These are phyloP conservation scores for Pistacia atlantica DNA, from an alignment of 345 rosid species.

Conservation along the genomic window DNA sequence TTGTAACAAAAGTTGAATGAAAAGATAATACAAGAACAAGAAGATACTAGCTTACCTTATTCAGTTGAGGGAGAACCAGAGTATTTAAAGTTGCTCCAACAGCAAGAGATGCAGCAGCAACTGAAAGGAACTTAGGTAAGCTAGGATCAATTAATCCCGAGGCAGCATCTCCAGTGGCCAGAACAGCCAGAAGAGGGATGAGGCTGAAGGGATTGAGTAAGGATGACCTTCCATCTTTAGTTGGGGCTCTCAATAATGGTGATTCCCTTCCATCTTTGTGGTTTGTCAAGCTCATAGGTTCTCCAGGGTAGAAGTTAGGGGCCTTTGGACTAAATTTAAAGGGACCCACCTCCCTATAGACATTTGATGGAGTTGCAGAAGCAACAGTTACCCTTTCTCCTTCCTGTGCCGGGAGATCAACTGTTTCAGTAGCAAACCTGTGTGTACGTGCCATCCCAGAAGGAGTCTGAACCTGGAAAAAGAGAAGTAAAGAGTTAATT, in stretches of 20 bases:
- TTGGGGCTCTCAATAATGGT: slow-evolving; percentile 67
- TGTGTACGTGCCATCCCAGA: slow-evolving; percentile 86
- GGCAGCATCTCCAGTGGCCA: slow-evolving; percentile 94
- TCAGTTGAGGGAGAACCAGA: slow-evolving; percentile 65
- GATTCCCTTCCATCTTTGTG: slow-evolving; percentile 79
- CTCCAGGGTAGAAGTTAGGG: slow-evolving; percentile 76
- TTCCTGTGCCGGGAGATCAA: slow-evolving; percentile 90
- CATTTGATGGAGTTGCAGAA: slow-evolving; percentile 79
- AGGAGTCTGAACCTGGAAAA: slow-evolving; percentile 76
- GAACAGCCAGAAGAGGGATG: slow-evolving; percentile 68
- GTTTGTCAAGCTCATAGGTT: slow-evolving; percentile 89
- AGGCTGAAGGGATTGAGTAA: slow-evolving; percentile 62
- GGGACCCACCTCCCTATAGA: slow-evolving; percentile 80
- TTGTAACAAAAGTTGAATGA: neutral
- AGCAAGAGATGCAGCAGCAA: slow-evolving; percentile 73
- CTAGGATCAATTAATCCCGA: slow-evolving; percentile 81
- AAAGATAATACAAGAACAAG: slow-evolving; percentile 1
- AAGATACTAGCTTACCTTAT: slow-evolving; percentile 47
- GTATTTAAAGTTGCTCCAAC: slow-evolving; percentile 71
- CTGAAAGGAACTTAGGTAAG: slow-evolving; percentile 82
- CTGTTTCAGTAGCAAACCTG: slow-evolving; percentile 90
- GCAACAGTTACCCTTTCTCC: slow-evolving; percentile 92
- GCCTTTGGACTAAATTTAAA: slow-evolving; percentile 79
- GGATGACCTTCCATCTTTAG: slow-evolving; percentile 58
- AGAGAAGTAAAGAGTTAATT: slow-evolving; percentile 10